Conservation (phyloP, 306 rosid genomes). For the Trifolium fragiferum region DNA sequence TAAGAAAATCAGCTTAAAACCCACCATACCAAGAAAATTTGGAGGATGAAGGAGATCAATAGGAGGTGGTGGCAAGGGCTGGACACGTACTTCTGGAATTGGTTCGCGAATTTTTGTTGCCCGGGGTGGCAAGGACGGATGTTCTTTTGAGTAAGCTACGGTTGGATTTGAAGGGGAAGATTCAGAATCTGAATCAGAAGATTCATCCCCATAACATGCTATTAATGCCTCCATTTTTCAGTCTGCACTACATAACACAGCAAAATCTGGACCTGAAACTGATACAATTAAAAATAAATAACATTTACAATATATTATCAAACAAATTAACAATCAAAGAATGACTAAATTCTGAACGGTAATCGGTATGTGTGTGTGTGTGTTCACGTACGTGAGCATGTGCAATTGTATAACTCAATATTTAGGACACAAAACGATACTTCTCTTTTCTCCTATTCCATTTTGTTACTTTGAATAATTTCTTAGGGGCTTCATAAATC, state of each 20-base stretch:
- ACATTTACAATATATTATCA: constrained; percentile 2
- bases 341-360: constrained; percentile 16
- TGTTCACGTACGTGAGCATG: background rate
- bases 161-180: constrained; percentile 40
- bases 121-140: constrained; percentile 52
- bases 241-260: background rate
- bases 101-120: constrained; percentile 15
- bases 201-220: constrained; percentile 69
- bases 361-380: background rate
- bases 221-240: constrained; percentile 71
- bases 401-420: background rate
- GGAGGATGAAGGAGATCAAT: constrained; percentile 63
- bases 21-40: constrained; percentile 55
- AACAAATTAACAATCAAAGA: constrained; percentile 33
- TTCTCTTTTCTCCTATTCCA: background rate
- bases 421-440: constrained; percentile 1
- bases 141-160: constrained; percentile 7
- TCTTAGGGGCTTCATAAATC: no score
- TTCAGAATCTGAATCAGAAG: constrained; percentile 71
- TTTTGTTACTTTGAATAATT: background rate
- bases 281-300: constrained; percentile 4
- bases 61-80: constrained; percentile 69
- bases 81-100: constrained; percentile 3
- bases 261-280: constrained; percentile 34
- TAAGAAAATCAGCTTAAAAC: constrained; percentile 15